phyloP scores from a whole-genome alignment of 768 basidiomycete species.

The Amanita fuliginea region DNA sequence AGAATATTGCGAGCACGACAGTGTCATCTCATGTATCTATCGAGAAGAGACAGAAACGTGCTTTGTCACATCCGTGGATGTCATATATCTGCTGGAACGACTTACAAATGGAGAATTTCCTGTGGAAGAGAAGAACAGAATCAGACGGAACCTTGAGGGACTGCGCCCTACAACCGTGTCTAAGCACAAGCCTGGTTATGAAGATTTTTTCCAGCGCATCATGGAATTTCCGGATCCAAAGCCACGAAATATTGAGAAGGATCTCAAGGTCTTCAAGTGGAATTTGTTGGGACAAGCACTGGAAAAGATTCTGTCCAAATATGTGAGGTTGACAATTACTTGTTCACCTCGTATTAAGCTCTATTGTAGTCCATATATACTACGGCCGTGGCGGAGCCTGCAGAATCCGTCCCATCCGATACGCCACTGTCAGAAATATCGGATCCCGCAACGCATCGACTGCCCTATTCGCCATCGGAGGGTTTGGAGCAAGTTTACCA shows the following conservation, averaged over 20 bases:
- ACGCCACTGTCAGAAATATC: conserved; percentile 4
- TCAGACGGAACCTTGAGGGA: conserved; percentile 88
- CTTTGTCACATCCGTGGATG: conserved; percentile 92
- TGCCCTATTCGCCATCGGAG: conserved; percentile 3
- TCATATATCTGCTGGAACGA: conserved; percentile 84
- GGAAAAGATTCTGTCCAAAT: conserved; percentile 78
- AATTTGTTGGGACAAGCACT: conserved; percentile 55
- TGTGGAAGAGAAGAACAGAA: conserved; percentile 95
- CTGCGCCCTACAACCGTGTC: conserved; percentile 85
- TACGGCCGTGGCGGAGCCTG: not conserved
- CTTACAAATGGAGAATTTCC: conserved; percentile 69
- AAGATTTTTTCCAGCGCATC: conserved; percentile 88
- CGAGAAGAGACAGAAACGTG: conserved; percentile 65
- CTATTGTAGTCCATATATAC: conserved; percentile 4
- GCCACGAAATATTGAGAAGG: conserved; percentile 95
- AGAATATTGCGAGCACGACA: conserved; percentile 62
- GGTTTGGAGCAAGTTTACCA: conserved; percentile 3
- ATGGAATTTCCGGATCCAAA: conserved; percentile 95
- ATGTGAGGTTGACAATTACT: conserved; percentile 30
- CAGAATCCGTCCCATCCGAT: not conserved
- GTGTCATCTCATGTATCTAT: conserved; percentile 93
- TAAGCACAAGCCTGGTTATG: conserved; percentile 71
- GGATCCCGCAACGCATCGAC: not conserved
- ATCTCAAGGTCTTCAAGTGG: conserved; percentile 85
- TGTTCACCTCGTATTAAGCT: not conserved